Evolutionary conservation across 768 basidiomycete genomes (phyloP).

Genomic region (Sporobolomyces pararoseus): DNA sequence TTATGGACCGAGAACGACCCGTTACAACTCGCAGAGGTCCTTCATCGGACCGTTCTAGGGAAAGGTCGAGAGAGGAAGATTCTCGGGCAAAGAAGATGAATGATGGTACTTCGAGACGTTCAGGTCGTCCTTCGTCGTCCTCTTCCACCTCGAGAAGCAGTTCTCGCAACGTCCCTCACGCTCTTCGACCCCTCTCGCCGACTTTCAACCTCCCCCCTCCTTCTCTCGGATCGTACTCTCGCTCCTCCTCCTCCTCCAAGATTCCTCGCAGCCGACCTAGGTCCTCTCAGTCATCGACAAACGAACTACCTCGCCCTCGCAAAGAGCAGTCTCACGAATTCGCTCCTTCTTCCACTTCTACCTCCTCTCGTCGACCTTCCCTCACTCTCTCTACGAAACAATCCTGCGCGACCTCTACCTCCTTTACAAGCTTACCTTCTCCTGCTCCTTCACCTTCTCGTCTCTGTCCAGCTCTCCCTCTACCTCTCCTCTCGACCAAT

Average conservation of each 20-base stretch:
- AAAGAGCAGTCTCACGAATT: neutral
- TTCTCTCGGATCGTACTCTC: neutral
- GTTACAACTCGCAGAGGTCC: neutral
- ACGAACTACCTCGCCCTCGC: no score
- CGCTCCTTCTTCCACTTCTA: neutral
- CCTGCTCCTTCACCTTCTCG: conserved; percentile 5
- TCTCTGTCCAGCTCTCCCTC: neutral
- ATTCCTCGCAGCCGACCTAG: neutral
- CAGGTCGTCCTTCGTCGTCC: neutral
- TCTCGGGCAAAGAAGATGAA: neutral
- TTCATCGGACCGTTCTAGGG: neutral
- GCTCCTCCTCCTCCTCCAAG: neutral
- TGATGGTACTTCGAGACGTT: neutral
- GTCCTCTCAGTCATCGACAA: no score
- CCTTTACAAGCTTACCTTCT: neutral
- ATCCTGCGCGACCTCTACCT: neutral
- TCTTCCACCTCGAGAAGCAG: neutral
- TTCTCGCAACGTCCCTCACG: neutral
- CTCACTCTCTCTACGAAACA: conserved; percentile 2
- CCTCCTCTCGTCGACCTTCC: neutral
- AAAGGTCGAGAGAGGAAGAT: no score
- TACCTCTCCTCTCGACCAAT: neutral
- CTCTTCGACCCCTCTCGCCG: neutral
- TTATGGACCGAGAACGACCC: neutral
- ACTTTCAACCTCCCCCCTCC: neutral